Conservation (phyloP, 805 yeast genomes). For the Wickerhamiella sorbophila region DNA sequence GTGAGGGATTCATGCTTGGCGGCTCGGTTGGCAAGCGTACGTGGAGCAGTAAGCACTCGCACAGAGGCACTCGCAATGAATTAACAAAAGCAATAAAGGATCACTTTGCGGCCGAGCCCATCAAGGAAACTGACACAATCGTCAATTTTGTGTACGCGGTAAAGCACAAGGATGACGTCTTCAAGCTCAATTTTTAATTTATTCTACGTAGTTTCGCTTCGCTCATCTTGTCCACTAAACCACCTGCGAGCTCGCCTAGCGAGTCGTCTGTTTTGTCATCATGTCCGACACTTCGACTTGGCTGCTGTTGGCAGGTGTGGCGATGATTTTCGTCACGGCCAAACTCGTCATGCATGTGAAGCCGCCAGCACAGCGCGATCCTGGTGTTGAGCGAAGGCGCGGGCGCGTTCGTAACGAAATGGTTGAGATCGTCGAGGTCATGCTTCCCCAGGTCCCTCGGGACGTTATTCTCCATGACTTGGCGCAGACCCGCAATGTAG, state of each 20-base stretch:
- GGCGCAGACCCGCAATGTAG: slow-evolving; percentile 53
- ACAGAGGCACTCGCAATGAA: slow-evolving; percentile 42
- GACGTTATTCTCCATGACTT: slow-evolving; percentile 65
- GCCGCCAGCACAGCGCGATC: slow-evolving; percentile 4
- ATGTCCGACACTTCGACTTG: slow-evolving; percentile 17
- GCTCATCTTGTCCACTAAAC: neutral
- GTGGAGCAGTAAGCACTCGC: slow-evolving; percentile 26
- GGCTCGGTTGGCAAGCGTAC: slow-evolving; percentile 66
- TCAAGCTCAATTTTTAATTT: slow-evolving; percentile 14
- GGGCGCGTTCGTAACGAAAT: slow-evolving; percentile 31
- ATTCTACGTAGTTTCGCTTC: neutral
- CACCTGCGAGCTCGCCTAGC: neutral
- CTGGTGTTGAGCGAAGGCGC: neutral
- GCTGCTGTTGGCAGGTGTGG: slow-evolving; percentile 15
- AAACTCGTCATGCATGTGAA: slow-evolving; percentile 1
- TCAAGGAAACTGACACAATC: slow-evolving; percentile 72
- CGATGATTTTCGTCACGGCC: slow-evolving; percentile 12
- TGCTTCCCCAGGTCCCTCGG: slow-evolving; percentile 58
- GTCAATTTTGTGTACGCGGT: slow-evolving; percentile 82
- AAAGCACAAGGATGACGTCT: slow-evolving; percentile 43
- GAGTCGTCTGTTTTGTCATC: neutral
- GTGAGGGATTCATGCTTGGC: slow-evolving; percentile 55
- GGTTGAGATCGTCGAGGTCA: slow-evolving; percentile 73
- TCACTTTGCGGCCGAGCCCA: slow-evolving; percentile 47
- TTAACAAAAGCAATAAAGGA: slow-evolving; percentile 46